Evolutionary conservation across 495 filamentous ascomycete species (phyloP).

Genomic region (Friedmanniomyces endolithicus): DNA sequence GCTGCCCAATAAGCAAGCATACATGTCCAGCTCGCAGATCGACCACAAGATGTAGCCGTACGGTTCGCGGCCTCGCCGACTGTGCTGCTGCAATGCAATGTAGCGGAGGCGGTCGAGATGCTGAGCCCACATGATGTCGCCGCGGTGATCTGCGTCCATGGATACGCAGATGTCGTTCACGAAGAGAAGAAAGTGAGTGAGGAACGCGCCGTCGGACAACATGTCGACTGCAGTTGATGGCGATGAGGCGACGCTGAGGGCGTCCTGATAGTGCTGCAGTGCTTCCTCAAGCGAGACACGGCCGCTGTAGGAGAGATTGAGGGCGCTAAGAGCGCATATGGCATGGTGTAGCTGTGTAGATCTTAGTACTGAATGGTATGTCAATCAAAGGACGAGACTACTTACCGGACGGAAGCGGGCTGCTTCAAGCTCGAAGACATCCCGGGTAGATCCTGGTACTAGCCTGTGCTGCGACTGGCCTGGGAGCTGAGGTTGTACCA

Average conservation of each 20-base stretch:
- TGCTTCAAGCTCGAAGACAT: conserved; percentile 14
- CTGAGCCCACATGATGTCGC: conserved; percentile 42
- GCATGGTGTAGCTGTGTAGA: conserved; percentile 37
- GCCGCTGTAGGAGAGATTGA: conserved; percentile 41
- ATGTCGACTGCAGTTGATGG: conserved; percentile 29
- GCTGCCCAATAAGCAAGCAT: conserved; percentile 43
- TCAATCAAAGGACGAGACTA: neutral
- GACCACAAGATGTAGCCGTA: conserved; percentile 45
- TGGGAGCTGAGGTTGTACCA: conserved; percentile 2
- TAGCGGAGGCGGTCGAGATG: conserved; percentile 44
- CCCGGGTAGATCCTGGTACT: neutral
- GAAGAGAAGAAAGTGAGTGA: conserved; percentile 48
- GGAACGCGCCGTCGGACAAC: conserved; percentile 44
- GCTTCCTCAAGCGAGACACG: conserved; percentile 27
- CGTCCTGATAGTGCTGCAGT: conserved; percentile 45
- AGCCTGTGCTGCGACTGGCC: neutral
- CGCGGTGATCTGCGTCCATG: conserved; percentile 28
- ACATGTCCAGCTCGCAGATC: conserved; percentile 44
- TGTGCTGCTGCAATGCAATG: conserved; percentile 37
- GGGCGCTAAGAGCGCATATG: conserved; percentile 48
- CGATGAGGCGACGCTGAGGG: conserved; percentile 22
- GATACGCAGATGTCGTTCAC: conserved; percentile 41
- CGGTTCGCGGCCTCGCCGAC: conserved; percentile 36
- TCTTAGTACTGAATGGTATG: neutral
- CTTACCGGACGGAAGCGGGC: conserved; percentile 11